Evolutionary conservation across 2,329 filamentous ascomycete genomes (phyloP).

Genomic region (Dendrostoma leiphaemia): DNA sequence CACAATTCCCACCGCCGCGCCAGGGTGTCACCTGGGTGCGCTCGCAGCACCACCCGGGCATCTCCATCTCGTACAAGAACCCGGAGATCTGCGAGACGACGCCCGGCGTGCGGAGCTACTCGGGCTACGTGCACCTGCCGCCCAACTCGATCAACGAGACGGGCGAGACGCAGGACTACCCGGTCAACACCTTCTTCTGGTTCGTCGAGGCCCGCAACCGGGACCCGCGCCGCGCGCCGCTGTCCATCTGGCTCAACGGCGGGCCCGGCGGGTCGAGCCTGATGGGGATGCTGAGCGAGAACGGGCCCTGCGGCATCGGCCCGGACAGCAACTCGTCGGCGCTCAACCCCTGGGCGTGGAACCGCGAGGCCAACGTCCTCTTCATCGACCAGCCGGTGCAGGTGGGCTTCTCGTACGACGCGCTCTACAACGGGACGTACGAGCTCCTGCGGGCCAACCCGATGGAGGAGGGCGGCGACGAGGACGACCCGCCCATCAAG

Average conservation of each 20-base stretch:
- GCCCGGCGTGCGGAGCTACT: constrained; percentile 62
- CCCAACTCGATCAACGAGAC: constrained; percentile 34
- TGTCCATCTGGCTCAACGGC: constrained; percentile 45
- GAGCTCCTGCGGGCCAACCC: constrained; percentile 19
- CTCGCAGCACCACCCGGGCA: constrained; percentile 48
- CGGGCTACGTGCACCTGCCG: constrained; percentile 58
- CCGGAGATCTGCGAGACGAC: constrained; percentile 62
- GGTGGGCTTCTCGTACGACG: constrained; percentile 30
- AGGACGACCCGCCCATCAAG: constrained; percentile 20
- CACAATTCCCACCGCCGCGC: constrained; percentile 16
- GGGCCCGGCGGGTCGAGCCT: constrained; percentile 57
- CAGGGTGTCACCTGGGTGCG: constrained; percentile 14
- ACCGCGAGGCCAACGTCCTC: constrained; percentile 60
- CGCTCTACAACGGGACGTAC: constrained; percentile 24
- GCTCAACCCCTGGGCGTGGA: constrained; percentile 59
- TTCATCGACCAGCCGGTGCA: constrained; percentile 60
- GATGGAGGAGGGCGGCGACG: constrained; percentile 22
- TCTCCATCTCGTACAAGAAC: constrained; percentile 67
- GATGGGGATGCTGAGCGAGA: constrained; percentile 51
- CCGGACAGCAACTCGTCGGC: constrained; percentile 46
- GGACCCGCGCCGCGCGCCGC: constrained; percentile 17
- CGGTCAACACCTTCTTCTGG: constrained; percentile 67
- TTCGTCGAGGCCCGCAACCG: constrained; percentile 58
- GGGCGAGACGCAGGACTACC: constrained; percentile 34
- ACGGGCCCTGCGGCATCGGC: constrained; percentile 50